Conservation (phyloP, 1,284 basidiomycete genomes). For the Cryptococcus depauperatus region DNA sequence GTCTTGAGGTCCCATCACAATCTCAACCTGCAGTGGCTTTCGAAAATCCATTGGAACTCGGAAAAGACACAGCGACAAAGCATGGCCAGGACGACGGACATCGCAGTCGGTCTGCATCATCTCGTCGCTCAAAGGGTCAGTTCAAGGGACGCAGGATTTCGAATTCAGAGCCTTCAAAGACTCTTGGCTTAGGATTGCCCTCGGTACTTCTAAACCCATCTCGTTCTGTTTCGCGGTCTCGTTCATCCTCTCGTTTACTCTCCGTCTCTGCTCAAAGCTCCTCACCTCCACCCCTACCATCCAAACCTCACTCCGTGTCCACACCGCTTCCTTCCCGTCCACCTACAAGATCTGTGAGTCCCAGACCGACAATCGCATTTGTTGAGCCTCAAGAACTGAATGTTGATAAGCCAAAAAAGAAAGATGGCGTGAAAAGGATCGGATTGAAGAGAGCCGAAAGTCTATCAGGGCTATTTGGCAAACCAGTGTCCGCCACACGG, state of each 20-base stretch:
- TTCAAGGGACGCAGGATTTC: conserved; percentile 4
- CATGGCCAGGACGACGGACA: conserved; percentile 1
- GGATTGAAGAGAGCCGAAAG: conserved; percentile 29
- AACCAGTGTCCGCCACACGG: conserved; percentile 8
- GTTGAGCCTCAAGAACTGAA: conserved; percentile 14
- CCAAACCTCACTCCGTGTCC: conserved; percentile 30
- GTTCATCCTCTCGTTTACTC: conserved; percentile 1
- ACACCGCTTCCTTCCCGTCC: conserved; percentile 32
- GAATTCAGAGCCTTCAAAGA: conserved; percentile 20
- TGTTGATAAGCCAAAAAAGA: background rate
- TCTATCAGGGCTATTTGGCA: conserved; percentile 33
- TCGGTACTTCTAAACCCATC: conserved; percentile 6
- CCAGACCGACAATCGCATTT: conserved; percentile 30
- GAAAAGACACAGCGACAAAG: conserved; percentile 6
- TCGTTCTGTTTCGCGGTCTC: conserved; percentile 3
- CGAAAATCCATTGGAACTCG: conserved; percentile 8
- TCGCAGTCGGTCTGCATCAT: conserved; percentile 12
- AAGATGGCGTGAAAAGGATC: conserved; percentile 10
- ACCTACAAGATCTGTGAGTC: too few relatives aligned
- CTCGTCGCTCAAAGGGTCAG: conserved; percentile 8
- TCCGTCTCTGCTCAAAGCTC: conserved; percentile 5
- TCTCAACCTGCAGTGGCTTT: conserved; percentile 38
- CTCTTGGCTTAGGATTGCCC: conserved; percentile 36
- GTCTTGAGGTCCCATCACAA: conserved; percentile 16
- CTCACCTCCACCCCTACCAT: conserved; percentile 21